These are phyloP conservation scores for Pyrenophora teres DNA, from an alignment of 2,329 filamentous ascomycete species.

Conservation along the genomic window DNA sequence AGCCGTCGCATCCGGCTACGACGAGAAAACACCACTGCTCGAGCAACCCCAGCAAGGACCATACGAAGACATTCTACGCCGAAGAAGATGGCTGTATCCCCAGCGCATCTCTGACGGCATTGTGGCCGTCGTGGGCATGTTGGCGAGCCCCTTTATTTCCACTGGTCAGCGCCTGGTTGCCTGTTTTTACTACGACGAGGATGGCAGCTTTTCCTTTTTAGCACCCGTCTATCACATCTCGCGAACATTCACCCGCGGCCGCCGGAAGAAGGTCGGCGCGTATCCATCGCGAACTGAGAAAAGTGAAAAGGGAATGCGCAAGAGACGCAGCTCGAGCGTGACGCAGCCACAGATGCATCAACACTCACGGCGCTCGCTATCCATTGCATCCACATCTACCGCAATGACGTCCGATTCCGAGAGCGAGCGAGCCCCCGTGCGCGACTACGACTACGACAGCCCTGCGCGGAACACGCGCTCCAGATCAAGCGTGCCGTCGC, in stretches of 20 bases:
- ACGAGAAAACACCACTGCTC: conserved; percentile 75
- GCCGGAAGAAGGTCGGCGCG: conserved; percentile 37
- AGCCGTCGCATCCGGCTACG: conserved; percentile 44
- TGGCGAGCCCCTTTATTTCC: conserved; percentile 76
- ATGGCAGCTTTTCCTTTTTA: conserved; percentile 78
- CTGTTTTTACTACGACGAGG: conserved; percentile 81
- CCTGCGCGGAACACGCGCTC: conserved; percentile 65
- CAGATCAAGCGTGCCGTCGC: conserved; percentile 57
- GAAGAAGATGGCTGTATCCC: conserved; percentile 60
- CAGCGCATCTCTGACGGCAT: conserved; percentile 73
- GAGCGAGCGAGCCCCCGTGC: conserved; percentile 55
- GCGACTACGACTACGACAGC: conserved; percentile 36
- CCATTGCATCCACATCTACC: conserved; percentile 61
- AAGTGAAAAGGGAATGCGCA: conserved; percentile 38
- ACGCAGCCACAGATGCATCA: conserved; percentile 34
- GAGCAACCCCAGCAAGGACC: conserved; percentile 33
- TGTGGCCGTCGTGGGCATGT: conserved; percentile 75
- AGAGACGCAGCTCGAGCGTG: conserved; percentile 35
- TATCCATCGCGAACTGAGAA: conserved; percentile 36
- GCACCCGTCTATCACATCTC: conserved; percentile 70
- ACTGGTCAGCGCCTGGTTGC: conserved; percentile 83
- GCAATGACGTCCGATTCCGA: conserved; percentile 70
- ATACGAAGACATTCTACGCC: conserved; percentile 43
- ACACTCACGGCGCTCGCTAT: conserved; percentile 47
- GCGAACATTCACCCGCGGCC: conserved; percentile 52